Evolutionary conservation across 768 basidiomycete genomes (phyloP), one percentile per base, ranked within the genome.

Genomic region (Macrocybe gigantea): DNA sequence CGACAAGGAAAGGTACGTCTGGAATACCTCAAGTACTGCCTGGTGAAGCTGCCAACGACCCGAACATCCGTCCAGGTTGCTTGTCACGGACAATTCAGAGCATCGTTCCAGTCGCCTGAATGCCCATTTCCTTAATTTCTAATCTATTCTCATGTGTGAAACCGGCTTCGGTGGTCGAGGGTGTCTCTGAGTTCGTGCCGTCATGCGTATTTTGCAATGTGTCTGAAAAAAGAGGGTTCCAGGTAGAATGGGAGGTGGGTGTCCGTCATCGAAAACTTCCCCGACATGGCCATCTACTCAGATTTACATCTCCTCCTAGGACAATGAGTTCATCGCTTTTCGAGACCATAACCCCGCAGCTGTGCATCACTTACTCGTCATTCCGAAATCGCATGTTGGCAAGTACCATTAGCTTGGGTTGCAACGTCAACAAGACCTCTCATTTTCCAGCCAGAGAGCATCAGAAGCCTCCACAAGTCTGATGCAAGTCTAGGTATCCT

Each of bases 341-440:
- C 59, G 65, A 40, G 80, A 82, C 53, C 62, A 61, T 40, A 66
- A 56, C n/a, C 79, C 81, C 5, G 73, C 77, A 1, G 66, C 73
- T 40, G 52, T 58, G 46, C 65, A 77, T 36, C 81, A 82, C 53
- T 64, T 78, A 34, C 73, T 72, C 46, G 51, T 83, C 37, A 68
- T 79, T 29, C 77, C 80, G 3, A 80, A 71, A 53, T 50, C 33
- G 5, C 81, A 83, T 50, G 75, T 80, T 6, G 58, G 81, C 78
- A 49, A 22, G 70, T 60, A 22, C 22, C 45, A 14, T 15, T 43
- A 14, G 15, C 33, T 46, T 10, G 14, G 22, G 13, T 40, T 12
- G 7, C 31, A 14, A 6, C 31, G 22, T 22, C 22, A 22, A 33
- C 35, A 22, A 32, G 37, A 37, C 15, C 38, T 22, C 22, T 22